Percentiles rank a stretch among this genome's conserved stretches.
Conservation (phyloP, 495 filamentous ascomycete genomes). For the Penicillium alfredii region DNA sequence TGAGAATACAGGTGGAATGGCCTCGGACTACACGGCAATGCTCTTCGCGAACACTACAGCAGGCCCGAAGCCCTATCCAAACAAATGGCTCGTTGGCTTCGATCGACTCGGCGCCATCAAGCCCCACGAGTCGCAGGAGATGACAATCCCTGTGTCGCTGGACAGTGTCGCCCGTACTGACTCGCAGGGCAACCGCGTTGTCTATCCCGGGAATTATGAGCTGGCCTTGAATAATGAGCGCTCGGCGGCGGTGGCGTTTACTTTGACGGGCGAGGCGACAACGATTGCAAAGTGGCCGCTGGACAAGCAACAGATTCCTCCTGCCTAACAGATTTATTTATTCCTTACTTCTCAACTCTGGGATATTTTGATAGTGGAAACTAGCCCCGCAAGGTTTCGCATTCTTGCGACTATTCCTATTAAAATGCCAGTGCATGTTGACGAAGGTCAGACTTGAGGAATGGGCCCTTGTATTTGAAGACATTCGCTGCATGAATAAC, state of each 20-base stretch:
- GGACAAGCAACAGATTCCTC: constrained; percentile 24
- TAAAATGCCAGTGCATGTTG: too few species aligned
- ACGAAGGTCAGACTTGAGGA: too few species aligned
- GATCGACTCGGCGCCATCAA: constrained; percentile 44
- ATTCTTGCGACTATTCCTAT: too few species aligned
- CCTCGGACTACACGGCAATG: constrained; percentile 57
- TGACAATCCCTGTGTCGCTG: constrained; percentile 47
- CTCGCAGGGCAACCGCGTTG: constrained; percentile 49
- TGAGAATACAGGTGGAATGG: constrained; percentile 47
- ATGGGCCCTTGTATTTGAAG: too few species aligned
- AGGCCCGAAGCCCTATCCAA: constrained; percentile 56
- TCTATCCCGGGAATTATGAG: constrained; percentile 62
- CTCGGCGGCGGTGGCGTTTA: constrained; percentile 22
- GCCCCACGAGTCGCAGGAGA: constrained; percentile 28
- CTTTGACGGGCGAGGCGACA: constrained; percentile 26
- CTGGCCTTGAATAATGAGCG: constrained; percentile 50
- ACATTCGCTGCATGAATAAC: too few species aligned
- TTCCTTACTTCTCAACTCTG: not conserved
- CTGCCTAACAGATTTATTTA: constrained; percentile 6
- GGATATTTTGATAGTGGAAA: too few species aligned
- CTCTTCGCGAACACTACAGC: constrained; percentile 48
- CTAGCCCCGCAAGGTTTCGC: not conserved
- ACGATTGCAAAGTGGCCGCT: constrained; percentile 30
- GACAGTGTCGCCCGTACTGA: constrained; percentile 55
- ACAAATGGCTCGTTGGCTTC: constrained; percentile 59